Conservation (phyloP, 495 filamentous ascomycete species). For the Hamigera avellanea region DNA sequence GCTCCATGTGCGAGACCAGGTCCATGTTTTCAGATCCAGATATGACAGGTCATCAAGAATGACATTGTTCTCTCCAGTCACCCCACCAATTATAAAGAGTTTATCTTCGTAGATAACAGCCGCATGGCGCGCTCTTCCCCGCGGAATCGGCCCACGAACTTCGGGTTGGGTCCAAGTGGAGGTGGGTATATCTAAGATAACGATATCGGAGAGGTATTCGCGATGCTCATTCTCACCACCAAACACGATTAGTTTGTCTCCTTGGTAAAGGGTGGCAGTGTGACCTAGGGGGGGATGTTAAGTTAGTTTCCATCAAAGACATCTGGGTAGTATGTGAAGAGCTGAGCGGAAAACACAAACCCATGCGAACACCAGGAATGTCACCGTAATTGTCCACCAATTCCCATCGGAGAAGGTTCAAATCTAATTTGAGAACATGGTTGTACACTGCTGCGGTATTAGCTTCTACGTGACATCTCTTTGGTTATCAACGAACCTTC, state of each 20-base stretch:
- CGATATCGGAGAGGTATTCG: constrained; percentile 87
- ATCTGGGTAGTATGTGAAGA: background rate
- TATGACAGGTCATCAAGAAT: constrained; percentile 94
- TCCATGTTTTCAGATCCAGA: constrained; percentile 92
- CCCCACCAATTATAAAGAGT: constrained; percentile 83
- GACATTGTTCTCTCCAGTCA: constrained; percentile 75
- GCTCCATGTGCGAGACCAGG: constrained; percentile 92
- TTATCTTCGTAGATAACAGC: constrained; percentile 94
- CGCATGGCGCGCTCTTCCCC: constrained; percentile 84
- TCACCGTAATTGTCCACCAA: constrained; percentile 97
- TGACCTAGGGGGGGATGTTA: constrained; percentile 48
- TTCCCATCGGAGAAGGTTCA: constrained; percentile 81
- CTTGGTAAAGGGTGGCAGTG: constrained; percentile 89
- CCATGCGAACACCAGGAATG: constrained; percentile 96
- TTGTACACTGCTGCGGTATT: constrained; percentile 63
- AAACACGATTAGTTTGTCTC: constrained; percentile 88
- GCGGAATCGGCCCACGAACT: constrained; percentile 69
- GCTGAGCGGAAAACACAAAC: constrained; percentile 32
- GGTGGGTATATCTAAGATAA: constrained; percentile 88
- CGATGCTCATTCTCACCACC: constrained; percentile 97
- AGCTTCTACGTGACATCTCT: too few species aligned
- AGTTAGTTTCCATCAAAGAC: constrained; percentile 1
- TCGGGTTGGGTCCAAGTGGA: constrained; percentile 90
- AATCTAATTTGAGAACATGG: constrained; percentile 80
- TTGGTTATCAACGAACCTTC: constrained; percentile 43